These are phyloP conservation scores for Paracoccidioides lutzii DNA, from an alignment of 2,329 filamentous ascomycete species.

Conservation along the genomic window DNA sequence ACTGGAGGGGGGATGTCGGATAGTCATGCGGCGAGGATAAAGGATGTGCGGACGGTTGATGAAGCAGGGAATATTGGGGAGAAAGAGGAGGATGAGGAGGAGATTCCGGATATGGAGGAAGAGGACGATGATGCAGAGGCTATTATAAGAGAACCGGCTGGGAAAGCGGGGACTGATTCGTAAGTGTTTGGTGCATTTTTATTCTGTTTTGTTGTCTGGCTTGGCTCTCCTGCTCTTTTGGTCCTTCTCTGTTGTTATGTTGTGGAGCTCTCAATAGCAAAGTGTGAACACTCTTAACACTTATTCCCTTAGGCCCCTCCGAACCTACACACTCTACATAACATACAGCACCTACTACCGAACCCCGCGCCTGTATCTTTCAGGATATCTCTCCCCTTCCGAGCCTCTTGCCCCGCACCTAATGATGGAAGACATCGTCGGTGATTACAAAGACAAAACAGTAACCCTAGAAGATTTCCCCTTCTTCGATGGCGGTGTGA, in stretches of 20 bases:
- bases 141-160: conserved; percentile 66
- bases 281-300: neutral
- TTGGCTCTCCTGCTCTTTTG: neutral
- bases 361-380: conserved; percentile 87
- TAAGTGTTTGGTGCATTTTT: conserved; percentile 26
- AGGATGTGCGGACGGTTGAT: conserved; percentile 77
- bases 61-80: conserved; percentile 79
- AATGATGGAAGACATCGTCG: conserved; percentile 96
- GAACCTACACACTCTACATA: conserved; percentile 97
- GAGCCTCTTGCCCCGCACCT: conserved; percentile 68
- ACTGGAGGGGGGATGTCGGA: conserved; percentile 64
- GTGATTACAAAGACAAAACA: conserved; percentile 96
- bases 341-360: conserved; percentile 96
- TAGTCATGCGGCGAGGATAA: conserved; percentile 60
- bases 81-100: conserved; percentile 52
- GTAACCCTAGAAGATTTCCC: conserved; percentile 96
- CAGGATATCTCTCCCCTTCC: conserved; percentile 68
- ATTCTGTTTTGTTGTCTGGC: neutral
- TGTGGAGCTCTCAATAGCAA: neutral
- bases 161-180: conserved; percentile 39
- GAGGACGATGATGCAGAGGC: conserved; percentile 89
- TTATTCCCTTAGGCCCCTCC: conserved; percentile 48
- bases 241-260: neutral
- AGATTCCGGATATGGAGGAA: conserved; percentile 97
- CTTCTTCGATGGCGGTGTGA: conserved; percentile 79